These are phyloP conservation scores for Cyclocybe aegerita DNA, from an alignment of 768 basidiomycete species.

Conservation along the genomic window DNA sequence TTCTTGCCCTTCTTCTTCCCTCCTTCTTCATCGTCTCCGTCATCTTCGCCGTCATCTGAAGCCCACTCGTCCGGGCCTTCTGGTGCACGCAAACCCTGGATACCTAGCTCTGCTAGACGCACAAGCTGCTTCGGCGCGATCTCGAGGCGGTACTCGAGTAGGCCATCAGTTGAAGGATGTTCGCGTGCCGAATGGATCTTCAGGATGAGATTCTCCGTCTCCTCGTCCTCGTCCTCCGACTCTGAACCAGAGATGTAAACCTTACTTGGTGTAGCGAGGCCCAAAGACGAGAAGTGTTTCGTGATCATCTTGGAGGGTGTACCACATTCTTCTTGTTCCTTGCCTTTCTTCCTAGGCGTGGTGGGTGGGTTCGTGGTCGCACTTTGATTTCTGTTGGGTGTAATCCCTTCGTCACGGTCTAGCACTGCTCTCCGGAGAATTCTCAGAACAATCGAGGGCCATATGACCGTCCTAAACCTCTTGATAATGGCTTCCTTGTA, in stretches of 20 bases:
- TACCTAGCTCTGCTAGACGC: slow-evolving; percentile 59
- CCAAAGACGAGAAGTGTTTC: slow-evolving; percentile 51
- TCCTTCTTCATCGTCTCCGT: slow-evolving; percentile 47
- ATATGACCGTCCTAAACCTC: slow-evolving; percentile 80
- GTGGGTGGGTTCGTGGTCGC: slow-evolving; percentile 15
- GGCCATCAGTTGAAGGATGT: slow-evolving; percentile 69
- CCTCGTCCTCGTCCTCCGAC: slow-evolving; percentile 34
- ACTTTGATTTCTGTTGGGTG: neutral
- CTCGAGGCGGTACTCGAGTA: slow-evolving; percentile 80
- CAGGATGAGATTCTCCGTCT: slow-evolving; percentile 48
- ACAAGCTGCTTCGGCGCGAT: slow-evolving; percentile 69
- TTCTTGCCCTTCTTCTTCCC: slow-evolving; percentile 32
- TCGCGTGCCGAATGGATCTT: slow-evolving; percentile 65
- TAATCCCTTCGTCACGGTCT: slow-evolving; percentile 35
- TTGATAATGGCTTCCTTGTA: slow-evolving; percentile 80
- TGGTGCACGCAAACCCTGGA: slow-evolving; percentile 58
- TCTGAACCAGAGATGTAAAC: slow-evolving; percentile 19
- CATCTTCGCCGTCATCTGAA: slow-evolving; percentile 42
- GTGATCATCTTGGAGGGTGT: slow-evolving; percentile 58
- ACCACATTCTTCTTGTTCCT: slow-evolving; percentile 26
- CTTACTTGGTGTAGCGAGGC: slow-evolving; percentile 24
- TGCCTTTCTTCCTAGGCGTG: slow-evolving; percentile 39
- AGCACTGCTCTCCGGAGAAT: slow-evolving; percentile 67
- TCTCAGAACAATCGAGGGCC: slow-evolving; percentile 72
- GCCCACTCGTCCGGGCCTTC: slow-evolving; percentile 50